phyloP scores from a whole-genome alignment of 108 stramenopile genomes.

The Schizochytrium sp. region DNA sequence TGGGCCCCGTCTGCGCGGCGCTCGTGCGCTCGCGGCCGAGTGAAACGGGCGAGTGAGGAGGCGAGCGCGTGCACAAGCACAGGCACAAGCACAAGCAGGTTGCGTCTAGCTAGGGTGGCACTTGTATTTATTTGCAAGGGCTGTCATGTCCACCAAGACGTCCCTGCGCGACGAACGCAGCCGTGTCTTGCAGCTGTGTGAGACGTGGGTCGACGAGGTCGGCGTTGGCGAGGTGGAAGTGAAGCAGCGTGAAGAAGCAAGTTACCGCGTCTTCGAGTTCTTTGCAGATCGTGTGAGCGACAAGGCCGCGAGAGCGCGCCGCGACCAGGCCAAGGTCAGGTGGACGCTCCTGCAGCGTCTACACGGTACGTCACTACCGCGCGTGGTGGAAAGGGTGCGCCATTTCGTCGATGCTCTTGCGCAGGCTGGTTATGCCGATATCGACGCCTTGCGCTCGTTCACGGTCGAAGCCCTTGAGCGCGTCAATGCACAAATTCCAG shows the following conservation, averaged over 20 bases:
- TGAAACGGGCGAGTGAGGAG: no score
- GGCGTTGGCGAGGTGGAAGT: neutral
- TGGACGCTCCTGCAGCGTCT: neutral
- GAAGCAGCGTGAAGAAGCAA: neutral
- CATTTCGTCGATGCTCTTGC: neutral
- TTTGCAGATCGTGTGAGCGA: neutral
- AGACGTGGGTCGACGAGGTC: neutral
- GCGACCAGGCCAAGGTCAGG: neutral
- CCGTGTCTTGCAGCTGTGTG: neutral
- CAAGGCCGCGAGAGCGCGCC: neutral
- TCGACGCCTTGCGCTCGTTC: neutral
- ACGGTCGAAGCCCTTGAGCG: neutral
- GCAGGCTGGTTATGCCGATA: neutral
- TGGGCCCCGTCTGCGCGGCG: no score
- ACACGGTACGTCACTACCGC: neutral
- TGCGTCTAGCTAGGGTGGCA: no score
- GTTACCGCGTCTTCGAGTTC: neutral
- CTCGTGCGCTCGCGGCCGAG: no score
- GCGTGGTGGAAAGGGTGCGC: neutral
- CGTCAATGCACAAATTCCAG: neutral
- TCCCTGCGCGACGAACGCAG: no score
- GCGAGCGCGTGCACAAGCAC: no score
- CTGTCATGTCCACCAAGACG: no score
- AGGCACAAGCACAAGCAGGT: no score
- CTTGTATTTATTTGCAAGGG: no score